phyloP scores from a whole-genome alignment of 306 rosid species.

The Corylus americana region DNA sequence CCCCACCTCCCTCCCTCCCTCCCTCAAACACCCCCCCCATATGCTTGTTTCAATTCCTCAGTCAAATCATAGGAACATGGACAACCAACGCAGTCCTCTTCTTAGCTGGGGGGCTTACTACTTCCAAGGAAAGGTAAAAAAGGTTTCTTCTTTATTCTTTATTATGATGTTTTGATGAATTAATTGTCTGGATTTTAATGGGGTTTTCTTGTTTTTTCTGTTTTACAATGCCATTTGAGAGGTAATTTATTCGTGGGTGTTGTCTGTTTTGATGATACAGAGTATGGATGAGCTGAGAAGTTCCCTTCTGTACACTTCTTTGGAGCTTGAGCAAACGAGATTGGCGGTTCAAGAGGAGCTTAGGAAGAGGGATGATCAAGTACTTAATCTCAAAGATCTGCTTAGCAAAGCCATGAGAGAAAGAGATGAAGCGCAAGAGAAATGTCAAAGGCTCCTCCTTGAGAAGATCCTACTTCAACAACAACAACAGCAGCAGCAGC shows the following conservation, averaged over 20 bases:
- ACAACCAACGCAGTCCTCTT: conserved; percentile 61
- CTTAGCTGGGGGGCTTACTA: conserved; percentile 64
- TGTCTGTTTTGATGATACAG: conserved; percentile 38
- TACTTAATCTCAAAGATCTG: conserved; percentile 60
- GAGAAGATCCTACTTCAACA: conserved; percentile 57
- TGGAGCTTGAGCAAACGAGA: conserved; percentile 84
- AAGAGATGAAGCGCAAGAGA: conserved; percentile 82
- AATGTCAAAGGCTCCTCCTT: conserved; percentile 57
- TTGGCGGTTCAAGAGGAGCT: conserved; percentile 74
- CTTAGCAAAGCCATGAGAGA: conserved; percentile 66
- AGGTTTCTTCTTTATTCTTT: conserved; percentile 1
- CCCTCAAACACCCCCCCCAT: background rate
- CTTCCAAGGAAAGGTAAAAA: conserved; percentile 72
- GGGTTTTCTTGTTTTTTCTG: conserved; percentile 4
- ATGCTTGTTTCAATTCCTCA: background rate
- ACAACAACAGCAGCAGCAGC: conserved; percentile 42
- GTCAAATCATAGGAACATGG: conserved; percentile 42
- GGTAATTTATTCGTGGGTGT: conserved; percentile 21
- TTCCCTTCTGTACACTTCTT: conserved; percentile 58
- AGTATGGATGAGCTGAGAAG: conserved; percentile 77
- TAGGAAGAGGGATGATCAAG: conserved; percentile 76
- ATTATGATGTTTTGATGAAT: background rate
- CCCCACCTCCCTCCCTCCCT: conserved; percentile 26
- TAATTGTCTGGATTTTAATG: background rate
- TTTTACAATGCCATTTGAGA: conserved; percentile 24